These are phyloP conservation scores for Ogataea pignaliae DNA, from an alignment of 805 yeast species.

Conservation along the genomic window DNA sequence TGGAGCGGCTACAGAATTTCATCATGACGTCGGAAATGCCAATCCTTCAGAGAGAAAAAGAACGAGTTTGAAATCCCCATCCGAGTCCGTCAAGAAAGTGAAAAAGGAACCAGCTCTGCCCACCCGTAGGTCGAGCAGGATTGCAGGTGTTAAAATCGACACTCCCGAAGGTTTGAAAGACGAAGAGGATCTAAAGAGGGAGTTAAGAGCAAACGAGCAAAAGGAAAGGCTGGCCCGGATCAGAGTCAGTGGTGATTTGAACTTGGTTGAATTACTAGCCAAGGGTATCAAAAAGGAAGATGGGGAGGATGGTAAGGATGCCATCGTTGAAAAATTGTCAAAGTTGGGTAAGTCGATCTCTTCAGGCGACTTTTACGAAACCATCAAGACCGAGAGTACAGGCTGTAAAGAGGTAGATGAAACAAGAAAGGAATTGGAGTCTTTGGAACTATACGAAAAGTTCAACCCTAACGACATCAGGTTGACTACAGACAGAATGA, in stretches of 20 bases:
- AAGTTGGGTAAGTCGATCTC: slow-evolving; percentile 51
- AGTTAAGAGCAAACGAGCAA: slow-evolving; percentile 30
- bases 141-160: slow-evolving; percentile 59
- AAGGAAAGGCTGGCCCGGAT: slow-evolving; percentile 47
- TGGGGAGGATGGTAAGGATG: slow-evolving; percentile 23
- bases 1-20: slow-evolving; percentile 48
- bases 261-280: slow-evolving; percentile 51
- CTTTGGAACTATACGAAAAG: slow-evolving; percentile 46
- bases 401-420: slow-evolving; percentile 40
- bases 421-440: slow-evolving; percentile 50
- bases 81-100: slow-evolving; percentile 20
- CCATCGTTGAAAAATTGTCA: slow-evolving; percentile 29
- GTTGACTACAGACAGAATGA: slow-evolving; percentile 67
- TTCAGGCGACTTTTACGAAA: slow-evolving; percentile 67
- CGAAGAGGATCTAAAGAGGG: slow-evolving; percentile 32
- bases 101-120: slow-evolving; percentile 41
- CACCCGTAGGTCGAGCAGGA: slow-evolving; percentile 68
- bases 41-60: slow-evolving; percentile 25
- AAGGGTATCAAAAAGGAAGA: slow-evolving; percentile 24
- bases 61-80: slow-evolving; percentile 16
- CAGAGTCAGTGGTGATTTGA: slow-evolving; percentile 62
- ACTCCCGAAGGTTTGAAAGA: slow-evolving; percentile 45
- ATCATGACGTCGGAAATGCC: slow-evolving; percentile 35
- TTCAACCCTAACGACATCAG: slow-evolving; percentile 69
- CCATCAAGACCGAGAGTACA: slow-evolving; percentile 34